Base-by-base conservation (phyloP, 108 stramenopile genomes). In the Discostella pseudostelligera region DNA sequence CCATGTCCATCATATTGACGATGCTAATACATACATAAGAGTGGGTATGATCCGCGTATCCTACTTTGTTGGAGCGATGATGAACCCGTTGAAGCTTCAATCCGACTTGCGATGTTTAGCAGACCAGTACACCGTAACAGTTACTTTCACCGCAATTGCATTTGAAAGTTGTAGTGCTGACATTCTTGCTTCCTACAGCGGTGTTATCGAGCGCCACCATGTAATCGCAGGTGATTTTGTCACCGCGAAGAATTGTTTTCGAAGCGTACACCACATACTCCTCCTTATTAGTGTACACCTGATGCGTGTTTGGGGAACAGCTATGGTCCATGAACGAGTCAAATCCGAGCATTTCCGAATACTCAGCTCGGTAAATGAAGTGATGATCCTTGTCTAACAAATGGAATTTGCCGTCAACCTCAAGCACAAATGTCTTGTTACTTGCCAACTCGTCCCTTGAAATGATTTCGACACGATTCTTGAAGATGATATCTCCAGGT, bases 221-320 rank as follows among this genome's bases (percentile, higher is more conserved):
- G 57, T 72, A 72, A 40, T 72, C 66, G 44, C 71, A 67, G 8
- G 65, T 72, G 16, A 72, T 67, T 20, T 67, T 60, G 12, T 67
- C 71, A 32, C 71, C 71, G 14, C n/a, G 43, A 13, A 13, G 5
- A 39, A 72, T 72, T 0, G 59, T 8, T 56, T 60, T 67, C 25
- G 59, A 60, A 12, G 71, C 71, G 42, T 36, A 32, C 37, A 67
- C 44, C 17, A 29, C 37, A 16, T 72, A 72, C 22, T 67, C 58
- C n/a, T 72, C 45, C 16, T 36, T 22, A 1, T 26, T 55, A 4
- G 36, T 67, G 56, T 72, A 72, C 8, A 40, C 44, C 67, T 58
- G 55, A 26, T 35, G 21, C 10, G 66, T 60, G 28, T 67, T 67
- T 36, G 71, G 71, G 8, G 42, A 25, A 24, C 71, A 72, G 37